A percentile compares a stretch with the other conserved stretches of the same genome.
These are phyloP conservation scores for Lentinula lateritia DNA, from an alignment of 768 basidiomycete species.

Conservation along the genomic window DNA sequence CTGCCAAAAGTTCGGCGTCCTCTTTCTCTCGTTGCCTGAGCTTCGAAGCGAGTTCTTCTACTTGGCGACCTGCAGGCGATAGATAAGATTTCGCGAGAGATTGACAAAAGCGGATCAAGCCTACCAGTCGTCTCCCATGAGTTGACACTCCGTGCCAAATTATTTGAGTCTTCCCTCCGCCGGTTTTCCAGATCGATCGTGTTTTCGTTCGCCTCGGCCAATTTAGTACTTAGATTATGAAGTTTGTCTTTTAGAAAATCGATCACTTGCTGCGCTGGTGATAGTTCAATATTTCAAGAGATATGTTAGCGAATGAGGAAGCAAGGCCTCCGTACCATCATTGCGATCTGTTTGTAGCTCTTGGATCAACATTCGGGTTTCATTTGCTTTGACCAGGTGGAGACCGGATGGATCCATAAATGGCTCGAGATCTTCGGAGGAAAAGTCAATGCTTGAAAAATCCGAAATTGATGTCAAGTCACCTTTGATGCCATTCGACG, in stretches of 20 bases:
- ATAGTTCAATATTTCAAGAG: neutral
- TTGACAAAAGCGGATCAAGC: neutral
- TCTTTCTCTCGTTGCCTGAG: constrained; percentile 14
- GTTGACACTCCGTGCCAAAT: constrained; percentile 8
- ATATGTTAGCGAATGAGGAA: neutral
- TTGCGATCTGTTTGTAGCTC: constrained; percentile 30
- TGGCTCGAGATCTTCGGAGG: constrained; percentile 19
- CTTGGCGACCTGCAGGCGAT: constrained; percentile 5
- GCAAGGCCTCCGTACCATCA: constrained; percentile 19
- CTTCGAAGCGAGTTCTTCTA: constrained; percentile 13
- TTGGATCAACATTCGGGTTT: constrained; percentile 21
- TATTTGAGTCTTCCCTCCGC: neutral
- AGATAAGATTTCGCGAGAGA: neutral
- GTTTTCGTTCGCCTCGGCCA: constrained; percentile 35
- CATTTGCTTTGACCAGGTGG: constrained; percentile 18
- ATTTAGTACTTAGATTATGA: constrained; percentile 32
- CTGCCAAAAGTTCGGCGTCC: constrained; percentile 8
- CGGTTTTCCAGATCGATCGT: constrained; percentile 30
- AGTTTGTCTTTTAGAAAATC: constrained; percentile 44
- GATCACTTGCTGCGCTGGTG: constrained; percentile 40
- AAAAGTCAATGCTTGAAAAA: neutral
- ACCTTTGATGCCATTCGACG: constrained; percentile 21
- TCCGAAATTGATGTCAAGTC: neutral
- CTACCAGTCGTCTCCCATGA: constrained; percentile 14
- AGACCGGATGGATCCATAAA: constrained; percentile 21